Evolutionary conservation across 192 early-diverging fungal species (phyloP).

Genomic region (Fimicolochytrium jonesii): DNA sequence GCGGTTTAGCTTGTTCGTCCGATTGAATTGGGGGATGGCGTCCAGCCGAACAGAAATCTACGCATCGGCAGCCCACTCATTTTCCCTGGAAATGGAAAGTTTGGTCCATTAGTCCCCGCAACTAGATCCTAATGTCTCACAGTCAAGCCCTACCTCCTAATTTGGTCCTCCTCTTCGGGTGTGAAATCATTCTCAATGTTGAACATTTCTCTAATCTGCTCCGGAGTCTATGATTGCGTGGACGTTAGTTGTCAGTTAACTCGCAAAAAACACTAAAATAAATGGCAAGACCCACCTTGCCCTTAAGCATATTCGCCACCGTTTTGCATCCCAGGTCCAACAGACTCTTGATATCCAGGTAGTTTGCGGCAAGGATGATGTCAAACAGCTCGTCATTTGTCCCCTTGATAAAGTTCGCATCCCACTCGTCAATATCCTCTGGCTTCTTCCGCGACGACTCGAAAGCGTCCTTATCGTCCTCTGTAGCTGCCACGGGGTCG

Average conservation of each 20-base stretch:
- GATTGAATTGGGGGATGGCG: no score
- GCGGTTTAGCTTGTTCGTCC: no score
- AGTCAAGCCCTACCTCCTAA: conserved; percentile 28
- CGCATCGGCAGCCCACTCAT: conserved; percentile 53
- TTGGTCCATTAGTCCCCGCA: not conserved
- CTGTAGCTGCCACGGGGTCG: conserved; percentile 39
- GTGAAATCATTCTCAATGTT: conserved; percentile 97
- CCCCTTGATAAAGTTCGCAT: conserved; percentile 47
- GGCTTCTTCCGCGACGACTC: conserved; percentile 22
- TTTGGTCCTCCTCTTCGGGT: conserved; percentile 91
- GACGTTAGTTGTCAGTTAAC: not conserved
- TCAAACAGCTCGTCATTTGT: conserved; percentile 52
- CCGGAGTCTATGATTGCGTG: conserved; percentile 42
- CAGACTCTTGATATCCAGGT: conserved; percentile 94
- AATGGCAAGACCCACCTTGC: conserved; percentile 52
- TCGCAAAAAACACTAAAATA: not conserved
- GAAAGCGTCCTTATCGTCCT: conserved; percentile 39
- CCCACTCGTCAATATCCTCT: conserved; percentile 58
- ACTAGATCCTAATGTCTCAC: not conserved
- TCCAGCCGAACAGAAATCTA: no score
- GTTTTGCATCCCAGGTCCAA: conserved; percentile 98
- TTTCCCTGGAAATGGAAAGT: conserved; percentile 26
- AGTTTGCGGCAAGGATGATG: conserved; percentile 77
- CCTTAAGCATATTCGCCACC: conserved; percentile 96
- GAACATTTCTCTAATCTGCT: conserved; percentile 91